phyloP scores from a whole-genome alignment of 148 eudicot genomes.

The Fagopyrum tataricum region DNA sequence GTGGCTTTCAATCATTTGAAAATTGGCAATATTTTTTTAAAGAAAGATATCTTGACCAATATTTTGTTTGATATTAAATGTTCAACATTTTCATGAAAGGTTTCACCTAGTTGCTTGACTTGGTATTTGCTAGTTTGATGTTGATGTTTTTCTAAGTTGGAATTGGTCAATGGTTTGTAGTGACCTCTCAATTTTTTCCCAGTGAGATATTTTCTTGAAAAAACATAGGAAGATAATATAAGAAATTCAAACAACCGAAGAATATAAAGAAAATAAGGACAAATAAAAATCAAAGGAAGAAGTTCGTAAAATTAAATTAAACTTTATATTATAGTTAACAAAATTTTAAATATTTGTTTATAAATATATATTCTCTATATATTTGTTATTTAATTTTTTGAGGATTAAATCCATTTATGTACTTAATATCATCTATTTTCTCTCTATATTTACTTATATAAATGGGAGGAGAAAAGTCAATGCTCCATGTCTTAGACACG shows the following conservation, averaged over 20 bases:
- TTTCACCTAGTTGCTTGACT: neutral
- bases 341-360: no score
- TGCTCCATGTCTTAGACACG: conserved; percentile 4
- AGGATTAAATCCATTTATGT: neutral
- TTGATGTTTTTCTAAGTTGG: neutral
- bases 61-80: neutral
- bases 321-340: no score
- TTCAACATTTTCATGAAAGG: neutral
- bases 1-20: no score
- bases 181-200: no score
- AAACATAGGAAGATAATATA: neutral
- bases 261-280: no score
- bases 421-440: neutral
- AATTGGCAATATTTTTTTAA: no score
- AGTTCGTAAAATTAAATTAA: no score
- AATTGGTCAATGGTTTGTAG: neutral
- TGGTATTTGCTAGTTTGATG: neutral
- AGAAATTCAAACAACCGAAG: no score
- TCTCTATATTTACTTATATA: neutral
- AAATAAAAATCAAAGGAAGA: no score
- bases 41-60: neutral
- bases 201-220: neutral
- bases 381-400: neutral
- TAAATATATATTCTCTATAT: no score
- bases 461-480: neutral